These are phyloP conservation scores for Exophiala xenobiotica DNA, from an alignment of 2,329 filamentous ascomycete genomes.

Conservation along the genomic window DNA sequence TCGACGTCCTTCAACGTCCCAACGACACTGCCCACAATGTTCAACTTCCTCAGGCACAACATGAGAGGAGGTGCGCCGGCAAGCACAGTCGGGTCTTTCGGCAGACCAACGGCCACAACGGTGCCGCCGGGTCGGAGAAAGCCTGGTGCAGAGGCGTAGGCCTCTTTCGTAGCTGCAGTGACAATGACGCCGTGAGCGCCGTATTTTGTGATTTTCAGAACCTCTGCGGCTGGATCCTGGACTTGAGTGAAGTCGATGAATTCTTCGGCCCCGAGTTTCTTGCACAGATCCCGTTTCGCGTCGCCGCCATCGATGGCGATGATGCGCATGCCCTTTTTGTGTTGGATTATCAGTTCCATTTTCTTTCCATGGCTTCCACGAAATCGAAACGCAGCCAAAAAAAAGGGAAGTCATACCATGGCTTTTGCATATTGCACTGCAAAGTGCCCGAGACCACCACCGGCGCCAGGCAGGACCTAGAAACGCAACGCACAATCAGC, in stretches of 20 bases:
- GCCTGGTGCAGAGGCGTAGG: slow-evolving; percentile 37
- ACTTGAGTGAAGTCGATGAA: slow-evolving; percentile 40
- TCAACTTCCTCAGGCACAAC: slow-evolving; percentile 42
- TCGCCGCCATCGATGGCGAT: slow-evolving; percentile 42
- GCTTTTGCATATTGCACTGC: slow-evolving; percentile 37
- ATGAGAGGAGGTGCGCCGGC: slow-evolving; percentile 41
- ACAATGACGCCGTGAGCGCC: slow-evolving; percentile 42
- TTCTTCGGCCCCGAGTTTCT: slow-evolving; percentile 39
- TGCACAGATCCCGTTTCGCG: slow-evolving; percentile 39
- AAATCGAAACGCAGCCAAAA: background rate
- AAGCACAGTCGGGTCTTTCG: slow-evolving; percentile 35
- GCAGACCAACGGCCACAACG: slow-evolving; percentile 40
- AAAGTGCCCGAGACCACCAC: slow-evolving; percentile 36
- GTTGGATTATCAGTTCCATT: too few relatives aligned
- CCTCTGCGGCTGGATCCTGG: slow-evolving; percentile 38
- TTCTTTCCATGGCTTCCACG: too few relatives aligned
- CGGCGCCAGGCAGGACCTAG: slow-evolving; percentile 32
- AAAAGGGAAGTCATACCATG: slow-evolving; percentile 23
- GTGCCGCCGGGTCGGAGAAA: slow-evolving; percentile 39
- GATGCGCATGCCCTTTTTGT: slow-evolving; percentile 39
- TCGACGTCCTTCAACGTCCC: slow-evolving; percentile 48
- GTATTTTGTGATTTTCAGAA: slow-evolving; percentile 38
- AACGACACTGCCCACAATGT: slow-evolving; percentile 44
- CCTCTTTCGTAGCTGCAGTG: slow-evolving; percentile 38
- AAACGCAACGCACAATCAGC: background rate